Conservation (phyloP, 2,329 filamentous ascomycete species). For the Xylaria hypoxylon region DNA sequence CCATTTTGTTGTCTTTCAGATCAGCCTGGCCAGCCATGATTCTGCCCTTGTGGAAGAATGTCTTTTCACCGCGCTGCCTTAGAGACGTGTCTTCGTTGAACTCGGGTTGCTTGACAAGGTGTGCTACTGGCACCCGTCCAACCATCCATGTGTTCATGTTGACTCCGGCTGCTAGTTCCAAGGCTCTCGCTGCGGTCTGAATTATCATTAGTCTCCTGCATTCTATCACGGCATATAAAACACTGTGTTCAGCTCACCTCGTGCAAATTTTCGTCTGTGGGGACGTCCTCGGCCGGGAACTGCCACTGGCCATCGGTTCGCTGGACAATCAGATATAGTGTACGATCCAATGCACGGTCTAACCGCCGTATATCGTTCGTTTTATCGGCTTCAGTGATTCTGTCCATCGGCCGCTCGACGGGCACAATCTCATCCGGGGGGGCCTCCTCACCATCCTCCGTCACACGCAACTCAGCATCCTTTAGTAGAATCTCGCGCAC, state of each 20-base stretch:
- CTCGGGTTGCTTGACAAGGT: slow-evolving; percentile 71
- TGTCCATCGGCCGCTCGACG: slow-evolving; percentile 76
- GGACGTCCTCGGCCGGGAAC: slow-evolving; percentile 80
- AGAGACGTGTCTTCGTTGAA: slow-evolving; percentile 58
- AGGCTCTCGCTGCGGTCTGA: slow-evolving; percentile 83
- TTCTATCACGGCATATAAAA: not conserved
- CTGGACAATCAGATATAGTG: slow-evolving; percentile 89
- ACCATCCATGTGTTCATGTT: slow-evolving; percentile 99
- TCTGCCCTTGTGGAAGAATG: slow-evolving; percentile 94
- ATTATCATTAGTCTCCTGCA: slow-evolving; percentile 36
- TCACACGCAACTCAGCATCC: slow-evolving; percentile 76
- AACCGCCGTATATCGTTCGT: slow-evolving; percentile 80
- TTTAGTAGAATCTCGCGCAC: slow-evolving; percentile 76
- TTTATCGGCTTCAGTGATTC: slow-evolving; percentile 82
- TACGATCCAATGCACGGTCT: slow-evolving; percentile 82
- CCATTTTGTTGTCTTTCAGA: slow-evolving; percentile 76
- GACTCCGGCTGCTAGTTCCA: slow-evolving; percentile 80
- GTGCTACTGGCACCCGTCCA: slow-evolving; percentile 87
- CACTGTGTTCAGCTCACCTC: slow-evolving; percentile 69
- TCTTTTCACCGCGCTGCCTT: slow-evolving; percentile 75
- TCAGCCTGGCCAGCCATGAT: slow-evolving; percentile 98
- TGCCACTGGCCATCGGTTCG: slow-evolving; percentile 77
- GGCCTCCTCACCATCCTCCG: slow-evolving; percentile 70
- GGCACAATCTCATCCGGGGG: slow-evolving; percentile 69
- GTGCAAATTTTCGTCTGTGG: slow-evolving; percentile 80